Evolutionary conservation across 345 rosid genomes (phyloP).

Genomic region (Moricandia moricandioides): DNA sequence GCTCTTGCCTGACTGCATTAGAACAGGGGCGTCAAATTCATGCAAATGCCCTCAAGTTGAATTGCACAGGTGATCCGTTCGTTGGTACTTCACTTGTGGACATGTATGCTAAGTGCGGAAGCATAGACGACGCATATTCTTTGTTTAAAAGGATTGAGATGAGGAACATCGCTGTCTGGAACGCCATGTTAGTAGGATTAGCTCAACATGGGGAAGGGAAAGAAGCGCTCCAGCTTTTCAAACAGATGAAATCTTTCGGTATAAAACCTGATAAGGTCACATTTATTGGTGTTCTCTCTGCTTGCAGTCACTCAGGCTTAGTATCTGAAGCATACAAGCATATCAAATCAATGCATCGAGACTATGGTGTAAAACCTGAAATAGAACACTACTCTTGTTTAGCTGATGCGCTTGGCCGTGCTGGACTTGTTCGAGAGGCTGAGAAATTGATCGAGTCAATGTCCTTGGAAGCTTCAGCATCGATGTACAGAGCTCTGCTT

Average conservation of each 20-base stretch:
- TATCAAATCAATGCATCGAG: constrained; percentile 43
- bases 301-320: constrained; percentile 56
- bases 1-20: constrained; percentile 54
- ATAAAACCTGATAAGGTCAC: constrained; percentile 50
- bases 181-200: constrained; percentile 55
- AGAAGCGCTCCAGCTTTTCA: constrained; percentile 50
- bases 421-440: constrained; percentile 54
- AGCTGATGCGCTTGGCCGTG: constrained; percentile 63
- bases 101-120: constrained; percentile 75
- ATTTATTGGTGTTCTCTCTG: constrained; percentile 52
- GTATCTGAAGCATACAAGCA: constrained; percentile 47
- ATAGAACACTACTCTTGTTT: constrained; percentile 60
- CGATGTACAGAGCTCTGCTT: constrained; percentile 54
- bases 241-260: constrained; percentile 40
- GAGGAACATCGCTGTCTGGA: constrained; percentile 45
- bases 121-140: constrained; percentile 50
- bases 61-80: constrained; percentile 44
- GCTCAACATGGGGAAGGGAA: constrained; percentile 58
- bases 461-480: constrained; percentile 56
- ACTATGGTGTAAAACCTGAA: constrained; percentile 54
- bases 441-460: constrained; percentile 48
- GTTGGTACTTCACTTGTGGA: constrained; percentile 59
- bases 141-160: constrained; percentile 44
- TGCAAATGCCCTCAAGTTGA: constrained; percentile 53
- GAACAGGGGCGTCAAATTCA: constrained; percentile 70